A percentile compares a stretch with the other conserved stretches of the same genome.
phyloP scores from a whole-genome alignment of 805 yeast species.

The Candida orba region DNA sequence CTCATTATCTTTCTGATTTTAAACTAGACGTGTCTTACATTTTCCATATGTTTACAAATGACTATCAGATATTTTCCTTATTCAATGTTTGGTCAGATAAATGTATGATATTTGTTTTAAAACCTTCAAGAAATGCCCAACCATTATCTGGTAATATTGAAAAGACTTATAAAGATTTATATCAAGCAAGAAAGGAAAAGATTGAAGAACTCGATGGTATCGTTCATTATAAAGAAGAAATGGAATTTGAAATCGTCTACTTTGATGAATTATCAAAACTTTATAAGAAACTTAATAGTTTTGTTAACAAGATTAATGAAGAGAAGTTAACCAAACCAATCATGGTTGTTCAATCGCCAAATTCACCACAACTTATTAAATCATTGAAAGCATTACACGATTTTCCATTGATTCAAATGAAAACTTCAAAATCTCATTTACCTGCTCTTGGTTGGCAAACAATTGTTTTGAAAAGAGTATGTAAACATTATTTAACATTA shows the following conservation, averaged over 20 bases:
- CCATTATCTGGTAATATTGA: constrained; percentile 49
- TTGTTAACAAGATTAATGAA: constrained; percentile 50
- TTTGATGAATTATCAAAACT: constrained; percentile 49
- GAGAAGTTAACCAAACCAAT: constrained; percentile 60
- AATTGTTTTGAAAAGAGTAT: constrained; percentile 52
- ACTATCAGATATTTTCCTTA: constrained; percentile 66
- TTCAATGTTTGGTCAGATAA: constrained; percentile 55
- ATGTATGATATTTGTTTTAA: constrained; percentile 49
- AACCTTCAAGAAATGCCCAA: constrained; percentile 65
- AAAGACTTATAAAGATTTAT: constrained; percentile 49
- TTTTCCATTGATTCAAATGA: constrained; percentile 59
- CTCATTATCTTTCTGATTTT: constrained; percentile 48
- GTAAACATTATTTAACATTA: constrained; percentile 64
- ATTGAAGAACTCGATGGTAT: constrained; percentile 35
- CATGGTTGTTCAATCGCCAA: constrained; percentile 70
- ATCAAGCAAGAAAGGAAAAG: constrained; percentile 37
- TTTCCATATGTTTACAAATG: constrained; percentile 62
- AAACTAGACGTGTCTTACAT: constrained; percentile 54
- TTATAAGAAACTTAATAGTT: constrained; percentile 49
- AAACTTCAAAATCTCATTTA: constrained; percentile 47
- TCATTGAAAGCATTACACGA: constrained; percentile 41
- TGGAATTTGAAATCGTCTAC: constrained; percentile 49
- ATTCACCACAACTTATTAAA: constrained; percentile 37
- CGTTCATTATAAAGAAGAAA: constrained; percentile 44
- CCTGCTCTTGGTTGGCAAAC: constrained; percentile 83